phyloP scores from a whole-genome alignment of 148 eudicot genomes.

The Silene uniflora region DNA sequence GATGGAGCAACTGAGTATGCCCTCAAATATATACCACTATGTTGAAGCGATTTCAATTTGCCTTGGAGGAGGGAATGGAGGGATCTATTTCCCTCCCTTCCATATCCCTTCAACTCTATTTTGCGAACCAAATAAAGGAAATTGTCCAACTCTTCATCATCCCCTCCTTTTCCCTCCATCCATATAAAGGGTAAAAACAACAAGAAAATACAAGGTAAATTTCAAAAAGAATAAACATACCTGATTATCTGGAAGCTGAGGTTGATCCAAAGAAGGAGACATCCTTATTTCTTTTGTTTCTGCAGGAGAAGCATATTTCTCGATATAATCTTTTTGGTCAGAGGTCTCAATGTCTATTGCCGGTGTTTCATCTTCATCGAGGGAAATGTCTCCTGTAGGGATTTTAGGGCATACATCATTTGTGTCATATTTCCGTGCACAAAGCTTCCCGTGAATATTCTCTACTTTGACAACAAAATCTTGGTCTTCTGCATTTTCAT shows the following conservation, averaged over 20 bases:
- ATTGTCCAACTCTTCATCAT: too few species aligned
- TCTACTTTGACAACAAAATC: constrained; percentile 34
- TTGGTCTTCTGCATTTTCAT: constrained; percentile 36
- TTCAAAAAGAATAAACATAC: constrained; percentile 40
- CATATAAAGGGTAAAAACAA: background rate
- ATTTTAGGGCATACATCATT: constrained; percentile 32
- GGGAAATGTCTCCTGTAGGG: constrained; percentile 26
- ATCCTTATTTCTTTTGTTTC: constrained; percentile 31
- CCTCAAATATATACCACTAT: too few species aligned
- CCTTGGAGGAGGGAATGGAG: too few species aligned
- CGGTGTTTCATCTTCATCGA: constrained; percentile 43
- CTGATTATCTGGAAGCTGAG: constrained; percentile 31
- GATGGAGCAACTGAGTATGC: too few species aligned
- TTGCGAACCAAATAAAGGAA: background rate
- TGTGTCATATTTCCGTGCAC: constrained; percentile 33
- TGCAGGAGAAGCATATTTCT: constrained; percentile 13
- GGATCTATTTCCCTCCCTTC: too few species aligned
- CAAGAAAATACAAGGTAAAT: background rate
- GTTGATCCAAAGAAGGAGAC: constrained; percentile 38
- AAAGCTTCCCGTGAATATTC: constrained; percentile 37
- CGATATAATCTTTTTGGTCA: constrained; percentile 17
- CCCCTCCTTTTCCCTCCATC: background rate
- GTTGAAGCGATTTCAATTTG: too few species aligned
- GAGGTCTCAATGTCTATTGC: constrained; percentile 27
- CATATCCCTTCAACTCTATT: too few species aligned